Percentiles rank a stretch among this genome's conserved stretches.
Evolutionary conservation across 2,329 filamentous ascomycete genomes (phyloP).

Genomic region (Cryphonectria japonica): DNA sequence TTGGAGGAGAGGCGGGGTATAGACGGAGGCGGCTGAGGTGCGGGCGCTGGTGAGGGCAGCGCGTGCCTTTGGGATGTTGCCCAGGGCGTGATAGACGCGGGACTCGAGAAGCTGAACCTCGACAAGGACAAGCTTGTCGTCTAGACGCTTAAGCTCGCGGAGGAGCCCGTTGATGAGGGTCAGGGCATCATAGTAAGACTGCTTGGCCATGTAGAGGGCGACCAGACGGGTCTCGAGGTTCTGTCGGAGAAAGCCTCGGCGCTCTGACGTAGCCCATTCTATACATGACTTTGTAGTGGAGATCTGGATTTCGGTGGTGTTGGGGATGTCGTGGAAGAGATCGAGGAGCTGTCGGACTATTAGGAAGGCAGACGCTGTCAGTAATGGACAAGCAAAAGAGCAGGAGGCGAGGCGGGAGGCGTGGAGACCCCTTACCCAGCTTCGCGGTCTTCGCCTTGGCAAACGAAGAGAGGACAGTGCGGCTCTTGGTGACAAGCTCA

Average conservation of each 20-base stretch:
- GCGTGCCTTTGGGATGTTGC: slow-evolving; percentile 94
- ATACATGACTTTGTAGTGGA: slow-evolving; percentile 97
- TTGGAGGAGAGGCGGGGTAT: slow-evolving; percentile 93
- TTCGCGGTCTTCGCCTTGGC: slow-evolving; percentile 99
- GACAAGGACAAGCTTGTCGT: slow-evolving; percentile 97
- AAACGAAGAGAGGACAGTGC: slow-evolving; percentile 90
- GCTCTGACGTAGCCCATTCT: slow-evolving; percentile 96
- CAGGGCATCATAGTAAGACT: slow-evolving; percentile 95
- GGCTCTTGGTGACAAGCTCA: slow-evolving; percentile 85
- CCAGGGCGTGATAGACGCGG: slow-evolving; percentile 93
- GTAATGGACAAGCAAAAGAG: not conserved
- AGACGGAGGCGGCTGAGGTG: slow-evolving; percentile 94
- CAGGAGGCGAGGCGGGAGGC: not conserved
- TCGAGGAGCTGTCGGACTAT: slow-evolving; percentile 95
- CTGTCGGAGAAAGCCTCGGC: slow-evolving; percentile 94
- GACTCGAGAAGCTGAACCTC: slow-evolving; percentile 98
- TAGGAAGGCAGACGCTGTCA: slow-evolving; percentile 13
- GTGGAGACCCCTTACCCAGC: slow-evolving; percentile 68
- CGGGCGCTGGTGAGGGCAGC: slow-evolving; percentile 92
- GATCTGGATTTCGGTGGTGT: slow-evolving; percentile 93
- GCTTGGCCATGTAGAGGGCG: slow-evolving; percentile 92
- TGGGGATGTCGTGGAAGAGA: slow-evolving; percentile 89
- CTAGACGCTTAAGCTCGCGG: slow-evolving; percentile 94
- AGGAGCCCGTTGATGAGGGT: slow-evolving; percentile 95
- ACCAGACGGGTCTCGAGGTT: slow-evolving; percentile 97